Base-by-base conservation (phyloP, 179 eudicot genomes). In the Silene coronaria region DNA sequence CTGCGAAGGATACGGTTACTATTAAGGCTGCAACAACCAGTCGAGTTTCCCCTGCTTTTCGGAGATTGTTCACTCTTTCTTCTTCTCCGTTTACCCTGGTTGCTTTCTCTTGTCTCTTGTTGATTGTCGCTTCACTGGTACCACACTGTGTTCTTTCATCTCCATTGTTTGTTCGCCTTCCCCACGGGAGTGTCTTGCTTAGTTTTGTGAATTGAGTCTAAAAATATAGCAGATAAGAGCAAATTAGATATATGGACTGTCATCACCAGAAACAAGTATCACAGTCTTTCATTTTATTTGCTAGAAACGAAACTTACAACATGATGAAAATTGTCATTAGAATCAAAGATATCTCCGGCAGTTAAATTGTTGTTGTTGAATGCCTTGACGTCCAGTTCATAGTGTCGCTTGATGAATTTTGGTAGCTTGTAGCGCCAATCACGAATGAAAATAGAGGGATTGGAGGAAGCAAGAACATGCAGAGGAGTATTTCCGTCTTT, bases 401-500 rank as follows among this genome's bases (percentile, higher is more conserved):
- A 1, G 8, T 75, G 53, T 6, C 2, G 68, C 23, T 1, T 45
- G 0, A 63, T 3, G 12, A 64, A 27, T 3, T 5, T 3, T 3
- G 61, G 45, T 17, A 75, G 28, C 4, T 0, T 16, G n/a, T 2
- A 5, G 12, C 36, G 3, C 6, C 76, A 73, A 38, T 0, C 23
- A 61, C 36, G 68, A 22, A 27, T 38, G 38, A 32, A 12, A 36
- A 22, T 10, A 2, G n/a, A 2, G 23, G 77, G 77, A 22, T 28
- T 16, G 14, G 26, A 13, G 4, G 70, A 6, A 3, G 24, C 75
- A 46, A 78, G 27, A 17, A 78, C 58, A 65, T 78, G 80, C n/a
- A 78, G 60, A 57, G 80, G 80, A 0, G 80, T 72, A 22, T 78
- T 72, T 5, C 80, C 76, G 17, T 78, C 28, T 12, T 32, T 12